Percentiles rank a stretch among this genome's conserved stretches.
phyloP scores from a whole-genome alignment of 441 rosid genomes.

The Codiaeum variegatum region DNA sequence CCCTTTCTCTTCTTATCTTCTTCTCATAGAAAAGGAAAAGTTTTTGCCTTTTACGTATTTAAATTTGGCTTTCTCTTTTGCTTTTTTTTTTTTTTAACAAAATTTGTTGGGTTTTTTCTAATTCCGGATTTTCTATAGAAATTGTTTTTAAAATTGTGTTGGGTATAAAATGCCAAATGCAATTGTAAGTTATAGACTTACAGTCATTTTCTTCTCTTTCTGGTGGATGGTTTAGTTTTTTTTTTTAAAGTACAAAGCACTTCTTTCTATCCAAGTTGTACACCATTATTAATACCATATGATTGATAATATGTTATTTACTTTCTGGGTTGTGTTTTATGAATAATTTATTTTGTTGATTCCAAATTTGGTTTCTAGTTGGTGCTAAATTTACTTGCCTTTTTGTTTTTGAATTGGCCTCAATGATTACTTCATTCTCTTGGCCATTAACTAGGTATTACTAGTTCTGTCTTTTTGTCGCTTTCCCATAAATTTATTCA shows the following conservation, averaged over 20 bases:
- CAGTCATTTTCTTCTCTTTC: slow-evolving; percentile 25
- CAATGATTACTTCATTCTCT: slow-evolving; percentile 13
- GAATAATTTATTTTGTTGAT: slow-evolving; percentile 15
- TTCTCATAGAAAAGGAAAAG: slow-evolving; percentile 1
- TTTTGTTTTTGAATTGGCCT: not conserved
- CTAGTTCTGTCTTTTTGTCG: slow-evolving; percentile 23
- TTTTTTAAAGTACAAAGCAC: slow-evolving; percentile 1
- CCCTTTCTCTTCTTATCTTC: slow-evolving; percentile 15
- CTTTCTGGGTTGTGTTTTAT: slow-evolving; percentile 14
- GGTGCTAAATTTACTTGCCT: slow-evolving; percentile 10
- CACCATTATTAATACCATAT: slow-evolving; percentile 25
- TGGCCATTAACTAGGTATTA: not conserved
- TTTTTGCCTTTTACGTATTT: slow-evolving; percentile 18
- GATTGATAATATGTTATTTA: slow-evolving; percentile 4
- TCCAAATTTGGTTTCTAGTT: slow-evolving; percentile 21
- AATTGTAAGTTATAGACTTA: slow-evolving; percentile 11
- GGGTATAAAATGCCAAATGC: slow-evolving; percentile 22
- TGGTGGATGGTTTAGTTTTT: slow-evolving; percentile 27
- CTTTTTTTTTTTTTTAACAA: slow-evolving; percentile 13
- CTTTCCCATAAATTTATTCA: slow-evolving; percentile 13
- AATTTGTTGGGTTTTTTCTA: slow-evolving; percentile 12
- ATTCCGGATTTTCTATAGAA: slow-evolving; percentile 18
- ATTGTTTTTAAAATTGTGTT: not conserved
- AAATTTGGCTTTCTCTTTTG: slow-evolving; percentile 6
- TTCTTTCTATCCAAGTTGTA: slow-evolving; percentile 29